Evolutionary conservation across 2,329 filamentous ascomycete species (phyloP), one percentile per base, ranked within the genome.

Genomic region (Blastomyces gilchristii): DNA sequence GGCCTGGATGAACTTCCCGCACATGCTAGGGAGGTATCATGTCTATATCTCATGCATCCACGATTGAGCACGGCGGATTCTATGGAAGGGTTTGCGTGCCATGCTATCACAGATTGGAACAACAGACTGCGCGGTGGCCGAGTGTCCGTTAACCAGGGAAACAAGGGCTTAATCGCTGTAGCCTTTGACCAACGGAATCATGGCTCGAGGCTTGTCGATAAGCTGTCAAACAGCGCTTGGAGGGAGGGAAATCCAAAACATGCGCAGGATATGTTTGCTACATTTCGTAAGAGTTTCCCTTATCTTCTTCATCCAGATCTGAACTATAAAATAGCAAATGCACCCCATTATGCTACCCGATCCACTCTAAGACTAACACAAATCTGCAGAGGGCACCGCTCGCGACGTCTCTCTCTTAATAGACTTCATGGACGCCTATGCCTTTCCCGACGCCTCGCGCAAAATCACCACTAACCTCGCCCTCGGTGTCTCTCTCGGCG

Each of bases 131-230:
- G 70, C 63, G 68, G 74, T 16, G 69, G 71, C 41, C 66, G 69
- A 43, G 68, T 65, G 58, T 71, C 66, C 60, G 68, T 71, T 28
- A 62, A 60, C 59, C 66, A 69, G 39, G 52, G 72, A 65, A 62
- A 71, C 75, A 77, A 79, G 64, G 89, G 88, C 0, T 76, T 97
- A 50, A 86, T 97, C 59, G 91, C 90, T 2, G 83, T 92, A 14
- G 84, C 88, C 2, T 96, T 96, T 74, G 94, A 97, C 76, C 91
- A 96, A 79, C 84, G 93, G 56, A 97, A 97, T 74, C 94, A 97
- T 76, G 94, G 94, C 34, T 82, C 83, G 2, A 80, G 94, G 62
- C 75, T 86, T 64, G 83, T 93, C 1, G 82, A 87, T 69, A 77
- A 83, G 8, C 68, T 81, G 22, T 85, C 88, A 34, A 97, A 97